A percentile compares a stretch with the other conserved stretches of the same genome.
Conservation (phyloP, 108 stramenopile species). For the Pseudonitzschia multiseries region DNA sequence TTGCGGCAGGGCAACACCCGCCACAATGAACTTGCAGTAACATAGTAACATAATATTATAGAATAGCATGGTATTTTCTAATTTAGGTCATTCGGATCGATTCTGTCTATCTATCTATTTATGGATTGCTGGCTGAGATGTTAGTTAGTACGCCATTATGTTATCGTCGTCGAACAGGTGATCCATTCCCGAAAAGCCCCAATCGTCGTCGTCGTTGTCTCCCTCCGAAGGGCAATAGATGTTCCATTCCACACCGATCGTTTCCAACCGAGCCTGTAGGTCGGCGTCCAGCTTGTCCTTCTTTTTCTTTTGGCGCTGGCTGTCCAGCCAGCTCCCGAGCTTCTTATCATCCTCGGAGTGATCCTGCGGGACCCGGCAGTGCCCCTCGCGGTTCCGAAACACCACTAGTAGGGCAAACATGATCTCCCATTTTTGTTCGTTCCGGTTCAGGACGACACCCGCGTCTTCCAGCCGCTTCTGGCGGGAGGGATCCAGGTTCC, state of each 20-base stretch:
- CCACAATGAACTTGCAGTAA: too few species aligned
- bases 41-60: too few species aligned
- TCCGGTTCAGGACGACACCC: slow-evolving; percentile 1
- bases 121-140: too few species aligned
- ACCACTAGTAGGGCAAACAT: slow-evolving; percentile 10
- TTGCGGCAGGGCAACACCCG: too few species aligned
- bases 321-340: slow-evolving; percentile 13
- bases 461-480: not conserved
- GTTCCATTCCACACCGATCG: slow-evolving; percentile 9
- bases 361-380: slow-evolving; percentile 8
- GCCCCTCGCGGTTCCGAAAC: slow-evolving; percentile 1
- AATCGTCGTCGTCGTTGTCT: not conserved
- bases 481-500: not conserved
- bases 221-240: not conserved
- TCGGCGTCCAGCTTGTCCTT: not conserved
- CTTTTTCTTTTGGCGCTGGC: slow-evolving; percentile 6
- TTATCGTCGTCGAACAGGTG: not conserved
- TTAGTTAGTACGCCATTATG: not conserved
- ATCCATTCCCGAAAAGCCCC: slow-evolving; percentile 3
- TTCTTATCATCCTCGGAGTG: not conserved
- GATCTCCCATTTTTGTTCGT: not conserved
- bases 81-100: too few species aligned
- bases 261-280: slow-evolving; percentile 1
- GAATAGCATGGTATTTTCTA: too few species aligned
- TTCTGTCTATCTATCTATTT: too few species aligned